phyloP scores from a whole-genome alignment of 805 yeast genomes.

The Geotrichum ghanense region DNA sequence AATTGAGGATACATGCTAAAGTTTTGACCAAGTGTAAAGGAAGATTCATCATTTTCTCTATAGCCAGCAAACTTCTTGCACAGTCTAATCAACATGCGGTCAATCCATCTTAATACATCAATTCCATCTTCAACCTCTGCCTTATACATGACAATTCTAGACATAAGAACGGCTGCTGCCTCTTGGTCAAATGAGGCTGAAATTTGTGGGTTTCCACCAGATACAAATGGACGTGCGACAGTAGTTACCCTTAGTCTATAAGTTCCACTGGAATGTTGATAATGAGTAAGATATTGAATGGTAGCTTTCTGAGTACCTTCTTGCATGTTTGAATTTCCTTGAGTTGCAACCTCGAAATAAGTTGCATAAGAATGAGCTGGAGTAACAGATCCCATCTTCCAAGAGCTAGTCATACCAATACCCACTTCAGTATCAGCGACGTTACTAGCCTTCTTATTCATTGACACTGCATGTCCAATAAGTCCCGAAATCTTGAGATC shows the following conservation, averaged over 20 bases:
- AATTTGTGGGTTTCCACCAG: constrained; percentile 45
- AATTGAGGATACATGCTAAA: constrained; percentile 91
- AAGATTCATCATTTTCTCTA: constrained; percentile 69
- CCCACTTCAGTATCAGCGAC: constrained; percentile 93
- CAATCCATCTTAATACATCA: constrained; percentile 90
- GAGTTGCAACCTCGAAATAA: constrained; percentile 66
- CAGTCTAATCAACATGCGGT: constrained; percentile 76
- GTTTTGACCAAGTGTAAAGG: constrained; percentile 74
- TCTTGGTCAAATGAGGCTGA: constrained; percentile 88
- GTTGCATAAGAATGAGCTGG: constrained; percentile 85
- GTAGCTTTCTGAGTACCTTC: constrained; percentile 26
- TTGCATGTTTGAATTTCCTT: constrained; percentile 25
- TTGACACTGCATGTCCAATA: constrained; percentile 83
- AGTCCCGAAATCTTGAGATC: constrained; percentile 87
- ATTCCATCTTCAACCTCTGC: constrained; percentile 55
- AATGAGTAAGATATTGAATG: constrained; percentile 81
- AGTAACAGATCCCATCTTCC: constrained; percentile 74
- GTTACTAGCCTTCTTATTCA: constrained; percentile 43
- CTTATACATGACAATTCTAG: constrained; percentile 82
- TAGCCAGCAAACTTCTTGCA: constrained; percentile 93
- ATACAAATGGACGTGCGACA: constrained; percentile 40
- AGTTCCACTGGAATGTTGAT: constrained; percentile 92
- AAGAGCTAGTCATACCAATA: constrained; percentile 81
- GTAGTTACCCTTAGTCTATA: constrained; percentile 87
- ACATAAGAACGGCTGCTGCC: constrained; percentile 91